Base-by-base conservation (phyloP, 2,329 filamentous ascomycete genomes). In the Diplocarpon mali region DNA sequence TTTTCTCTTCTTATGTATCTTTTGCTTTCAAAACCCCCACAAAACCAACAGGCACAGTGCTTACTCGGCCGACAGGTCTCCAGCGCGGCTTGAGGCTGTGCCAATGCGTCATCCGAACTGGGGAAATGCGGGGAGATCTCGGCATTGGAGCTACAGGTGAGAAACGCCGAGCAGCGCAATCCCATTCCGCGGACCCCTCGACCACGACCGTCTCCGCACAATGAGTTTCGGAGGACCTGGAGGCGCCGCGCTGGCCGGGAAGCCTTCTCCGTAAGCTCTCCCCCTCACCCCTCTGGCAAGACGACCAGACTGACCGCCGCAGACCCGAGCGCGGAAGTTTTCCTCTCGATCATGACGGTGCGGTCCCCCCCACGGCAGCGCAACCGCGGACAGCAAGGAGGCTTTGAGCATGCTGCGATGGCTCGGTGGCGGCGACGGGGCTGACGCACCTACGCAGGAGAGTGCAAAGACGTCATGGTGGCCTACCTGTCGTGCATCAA, bases 301-400 rank as follows among this genome's bases (percentile, higher is more conserved):
- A 32, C 30, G 9, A 9, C 30, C 30, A 38, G 24, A 13, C 14
- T 27, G 15, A 14, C 32, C 34, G 7, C 10, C 42, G 30, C 55
- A 92, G 86, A 46, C 90, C 90, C 5, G 85, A 95, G 64, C 80
- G 89, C 57, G 90, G 90, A 45, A 93, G 86, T 58, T 96, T 96
- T 61, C 90, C 90, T n/a, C 78, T 96, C 45, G 90, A 96, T 65
- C 89, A 95, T 59, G 88, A 95, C 64, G 87, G 78, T 80, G 67
- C 54, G 62, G 28, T 11, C n/a, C 34, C 35, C 34, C 38, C 15
- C 6, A 5, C 14, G 28, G 13, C 30, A 24, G 20, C 20, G 20
- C 20, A 24, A 7, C 20, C 4, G 7, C 7, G 20, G 4, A 24
- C 20, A 24, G 20, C 20, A 15, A 13, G 15, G n/a, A 10, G 9